Evolutionary conservation across 2,329 filamentous ascomycete species (phyloP).

Genomic region (Podosphaera fusca): DNA sequence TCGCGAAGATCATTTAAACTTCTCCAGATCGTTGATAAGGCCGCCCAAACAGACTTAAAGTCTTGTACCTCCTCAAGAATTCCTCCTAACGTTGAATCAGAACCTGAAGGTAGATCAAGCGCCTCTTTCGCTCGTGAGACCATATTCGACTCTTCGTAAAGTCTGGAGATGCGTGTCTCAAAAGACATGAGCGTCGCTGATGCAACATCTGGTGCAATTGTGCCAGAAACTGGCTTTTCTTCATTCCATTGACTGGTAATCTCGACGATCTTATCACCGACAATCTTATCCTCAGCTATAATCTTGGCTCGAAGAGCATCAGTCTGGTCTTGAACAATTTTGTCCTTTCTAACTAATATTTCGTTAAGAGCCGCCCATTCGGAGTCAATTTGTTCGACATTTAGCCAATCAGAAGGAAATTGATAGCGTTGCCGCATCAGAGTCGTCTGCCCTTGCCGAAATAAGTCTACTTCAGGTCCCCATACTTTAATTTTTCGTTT

Average conservation of each 20-base stretch:
- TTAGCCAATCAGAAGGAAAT: slow-evolving; percentile 81
- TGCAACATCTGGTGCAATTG: slow-evolving; percentile 72
- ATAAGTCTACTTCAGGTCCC: slow-evolving; percentile 89
- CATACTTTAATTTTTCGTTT: slow-evolving; percentile 83
- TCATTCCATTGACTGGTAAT: slow-evolving; percentile 78
- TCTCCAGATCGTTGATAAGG: slow-evolving; percentile 86
- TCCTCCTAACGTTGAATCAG: slow-evolving; percentile 59
- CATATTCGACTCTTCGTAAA: slow-evolving; percentile 78
- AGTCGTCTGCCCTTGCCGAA: slow-evolving; percentile 85
- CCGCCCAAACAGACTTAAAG: slow-evolving; percentile 97
- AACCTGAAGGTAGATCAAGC: slow-evolving; percentile 60
- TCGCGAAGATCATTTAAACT: slow-evolving; percentile 86
- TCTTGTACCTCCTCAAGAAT: slow-evolving; percentile 93
- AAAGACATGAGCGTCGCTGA: slow-evolving; percentile 64
- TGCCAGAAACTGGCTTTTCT: slow-evolving; percentile 89
- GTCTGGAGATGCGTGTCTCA: slow-evolving; percentile 59
- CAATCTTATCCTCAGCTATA: slow-evolving; percentile 72
- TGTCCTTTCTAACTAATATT: slow-evolving; percentile 72
- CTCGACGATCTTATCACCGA: slow-evolving; percentile 69
- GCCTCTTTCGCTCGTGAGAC: slow-evolving; percentile 94
- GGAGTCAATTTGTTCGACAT: slow-evolving; percentile 86
- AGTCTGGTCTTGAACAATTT: slow-evolving; percentile 88
- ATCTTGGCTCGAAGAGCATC: slow-evolving; percentile 92
- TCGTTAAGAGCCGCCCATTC: slow-evolving; percentile 91
- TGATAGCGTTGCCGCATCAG: slow-evolving; percentile 81